Percentiles rank a stretch among this genome's conserved stretches.
Conservation (phyloP, 495 filamentous ascomycete genomes). For the Neurospora sp. region DNA sequence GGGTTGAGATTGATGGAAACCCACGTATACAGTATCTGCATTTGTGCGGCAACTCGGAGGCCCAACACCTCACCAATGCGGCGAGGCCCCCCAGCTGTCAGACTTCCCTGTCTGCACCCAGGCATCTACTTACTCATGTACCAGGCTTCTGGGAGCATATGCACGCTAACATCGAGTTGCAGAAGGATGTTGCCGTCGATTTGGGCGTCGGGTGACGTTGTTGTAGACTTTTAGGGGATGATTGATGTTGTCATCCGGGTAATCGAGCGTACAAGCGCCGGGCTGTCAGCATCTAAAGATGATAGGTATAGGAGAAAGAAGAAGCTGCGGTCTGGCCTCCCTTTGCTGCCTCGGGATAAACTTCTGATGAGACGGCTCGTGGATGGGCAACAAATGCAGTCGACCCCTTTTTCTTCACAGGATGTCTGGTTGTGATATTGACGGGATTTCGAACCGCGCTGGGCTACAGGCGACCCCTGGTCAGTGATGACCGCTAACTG, state of each 20-base stretch:
- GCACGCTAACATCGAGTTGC: not conserved
- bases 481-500: not conserved
- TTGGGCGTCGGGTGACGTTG: not conserved
- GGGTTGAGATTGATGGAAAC: not conserved
- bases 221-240: not conserved
- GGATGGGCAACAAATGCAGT: not conserved
- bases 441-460: not conserved
- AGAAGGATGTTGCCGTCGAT: not conserved
- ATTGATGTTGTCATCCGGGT: not conserved
- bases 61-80: not conserved
- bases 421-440: not conserved
- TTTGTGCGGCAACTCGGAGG: not conserved
- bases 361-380: not conserved
- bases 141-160: not conserved
- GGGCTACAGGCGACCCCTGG: not conserved
- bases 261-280: not conserved
- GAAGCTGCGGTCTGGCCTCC: not conserved
- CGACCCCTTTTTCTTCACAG: not conserved
- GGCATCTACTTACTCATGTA: not conserved
- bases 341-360: not conserved
- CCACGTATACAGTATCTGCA: not conserved
- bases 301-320: not conserved
- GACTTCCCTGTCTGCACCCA: not conserved
- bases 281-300: not conserved
- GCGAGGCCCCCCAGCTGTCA: not conserved